Evolutionary conservation across 805 yeast genomes (phyloP).

Genomic region (Yamadazyma paraphyllophila): DNA sequence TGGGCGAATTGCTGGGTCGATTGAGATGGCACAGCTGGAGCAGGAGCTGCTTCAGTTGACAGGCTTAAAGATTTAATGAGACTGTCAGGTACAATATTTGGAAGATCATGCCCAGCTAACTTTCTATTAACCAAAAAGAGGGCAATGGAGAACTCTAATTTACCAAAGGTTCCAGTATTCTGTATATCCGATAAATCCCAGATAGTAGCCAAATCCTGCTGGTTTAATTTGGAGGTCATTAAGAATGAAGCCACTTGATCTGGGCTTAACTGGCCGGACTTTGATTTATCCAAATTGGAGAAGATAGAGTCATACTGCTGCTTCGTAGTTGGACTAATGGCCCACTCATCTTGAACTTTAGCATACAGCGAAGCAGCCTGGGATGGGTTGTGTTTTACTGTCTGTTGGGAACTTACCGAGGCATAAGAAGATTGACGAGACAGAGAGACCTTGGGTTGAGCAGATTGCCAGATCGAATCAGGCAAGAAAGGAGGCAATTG

Average conservation of each 20-base stretch:
- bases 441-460: slow-evolving; percentile 10
- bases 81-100: slow-evolving; percentile 71
- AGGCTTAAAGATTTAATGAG: slow-evolving; percentile 40
- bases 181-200: slow-evolving; percentile 96
- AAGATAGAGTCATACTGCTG: slow-evolving; percentile 80
- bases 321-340: slow-evolving; percentile 62
- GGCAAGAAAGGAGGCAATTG: slow-evolving; percentile 50
- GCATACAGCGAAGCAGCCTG: slow-evolving; percentile 12
- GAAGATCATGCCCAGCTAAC: slow-evolving; percentile 74
- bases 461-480: slow-evolving; percentile 41
- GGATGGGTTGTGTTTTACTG: slow-evolving; percentile 29
- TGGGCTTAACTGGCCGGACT: slow-evolving; percentile 64
- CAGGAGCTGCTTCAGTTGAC: slow-evolving; percentile 14
- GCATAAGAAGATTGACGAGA: slow-evolving; percentile 29
- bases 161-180: slow-evolving; percentile 77
- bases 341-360: slow-evolving; percentile 51
- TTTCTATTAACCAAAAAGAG: slow-evolving; percentile 88
- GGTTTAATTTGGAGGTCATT: slow-evolving; percentile 81
- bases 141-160: slow-evolving; percentile 86
- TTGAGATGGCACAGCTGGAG: not conserved
- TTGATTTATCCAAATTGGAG: slow-evolving; percentile 67
- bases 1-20: not conserved
- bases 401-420: slow-evolving; percentile 37
- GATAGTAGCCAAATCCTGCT: slow-evolving; percentile 78
- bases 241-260: slow-evolving; percentile 84